phyloP scores from a whole-genome alignment of 129 eudicot species.

The Tagetes erecta region DNA sequence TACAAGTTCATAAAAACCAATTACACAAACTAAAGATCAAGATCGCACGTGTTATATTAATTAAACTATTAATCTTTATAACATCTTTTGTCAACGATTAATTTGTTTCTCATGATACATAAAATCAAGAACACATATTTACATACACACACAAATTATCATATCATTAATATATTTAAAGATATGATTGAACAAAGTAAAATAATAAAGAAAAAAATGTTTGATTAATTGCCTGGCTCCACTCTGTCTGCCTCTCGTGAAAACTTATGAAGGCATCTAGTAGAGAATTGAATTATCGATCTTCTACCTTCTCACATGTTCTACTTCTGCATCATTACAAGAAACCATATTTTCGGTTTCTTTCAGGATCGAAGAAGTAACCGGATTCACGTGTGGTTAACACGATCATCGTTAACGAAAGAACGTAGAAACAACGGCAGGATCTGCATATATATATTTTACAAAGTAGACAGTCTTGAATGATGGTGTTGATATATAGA shows the following conservation, averaged over 20 bases:
- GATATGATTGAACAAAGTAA: slow-evolving; percentile 5
- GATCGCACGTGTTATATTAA: too few relatives aligned
- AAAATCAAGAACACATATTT: slow-evolving; percentile 15
- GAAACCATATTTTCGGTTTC: slow-evolving; percentile 14
- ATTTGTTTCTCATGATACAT: slow-evolving; percentile 17
- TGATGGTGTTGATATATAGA: slow-evolving; percentile 25
- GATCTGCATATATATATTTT: slow-evolving; percentile 11
- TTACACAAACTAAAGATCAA: too few relatives aligned
- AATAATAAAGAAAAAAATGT: slow-evolving; percentile 7
- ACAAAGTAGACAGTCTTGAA: slow-evolving; percentile 20
- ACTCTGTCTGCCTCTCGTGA: slow-evolving; percentile 59
- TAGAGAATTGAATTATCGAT: slow-evolving; percentile 3
- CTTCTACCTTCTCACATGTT: slow-evolving; percentile 31
- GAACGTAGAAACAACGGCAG: slow-evolving; percentile 7
- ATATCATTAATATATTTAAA: slow-evolving; percentile 18
- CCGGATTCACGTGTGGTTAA: slow-evolving; percentile 15
- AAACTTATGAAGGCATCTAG: slow-evolving; percentile 30
- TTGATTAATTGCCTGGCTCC: slow-evolving; percentile 63
- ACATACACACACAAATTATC: not conserved
- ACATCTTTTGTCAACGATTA: slow-evolving; percentile 12
- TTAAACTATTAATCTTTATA: not conserved
- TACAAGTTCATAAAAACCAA: too few relatives aligned
- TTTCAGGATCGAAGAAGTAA: not conserved
- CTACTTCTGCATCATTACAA: slow-evolving; percentile 21
- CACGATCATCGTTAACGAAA: slow-evolving; percentile 15